Percentiles rank a stretch among this genome's conserved stretches.
phyloP scores from a whole-genome alignment of 2,329 filamentous ascomycete genomes.

The Xylariaceae sp. region DNA sequence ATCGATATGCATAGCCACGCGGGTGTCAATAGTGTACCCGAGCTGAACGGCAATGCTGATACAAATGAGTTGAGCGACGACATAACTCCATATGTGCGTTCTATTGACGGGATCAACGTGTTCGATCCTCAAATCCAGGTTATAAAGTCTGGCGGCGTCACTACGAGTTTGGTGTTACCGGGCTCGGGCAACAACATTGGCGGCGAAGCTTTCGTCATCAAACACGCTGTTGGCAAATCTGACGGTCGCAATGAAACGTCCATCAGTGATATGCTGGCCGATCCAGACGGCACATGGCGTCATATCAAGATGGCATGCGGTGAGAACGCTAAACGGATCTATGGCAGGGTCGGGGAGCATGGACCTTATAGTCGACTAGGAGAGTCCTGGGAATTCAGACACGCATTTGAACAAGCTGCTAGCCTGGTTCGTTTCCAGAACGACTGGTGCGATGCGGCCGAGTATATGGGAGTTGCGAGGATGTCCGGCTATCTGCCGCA shows the following conservation, averaged over 20 bases:
- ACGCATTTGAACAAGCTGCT: conserved; percentile 66
- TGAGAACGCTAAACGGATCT: conserved; percentile 67
- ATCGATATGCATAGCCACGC: conserved; percentile 74
- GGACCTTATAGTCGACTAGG: conserved; percentile 65
- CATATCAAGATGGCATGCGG: conserved; percentile 80
- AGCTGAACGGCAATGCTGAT: conserved; percentile 57
- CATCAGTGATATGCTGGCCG: conserved; percentile 64
- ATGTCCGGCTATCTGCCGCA: conserved; percentile 63
- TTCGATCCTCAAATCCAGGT: conserved; percentile 66
- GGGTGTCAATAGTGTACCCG: conserved; percentile 61
- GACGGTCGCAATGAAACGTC: conserved; percentile 67
- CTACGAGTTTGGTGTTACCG: conserved; percentile 67
- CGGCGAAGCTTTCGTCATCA: conserved; percentile 70
- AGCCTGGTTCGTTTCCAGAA: conserved; percentile 62
- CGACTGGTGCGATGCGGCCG: conserved; percentile 67
- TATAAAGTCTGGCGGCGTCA: conserved; percentile 75
- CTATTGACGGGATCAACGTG: conserved; percentile 66
- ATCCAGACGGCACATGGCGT: conserved; percentile 66
- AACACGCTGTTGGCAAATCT: conserved; percentile 63
- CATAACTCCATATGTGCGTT: conserved; percentile 69
- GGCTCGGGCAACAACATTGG: conserved; percentile 75
- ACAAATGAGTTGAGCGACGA: conserved; percentile 66
- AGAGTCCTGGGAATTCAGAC: conserved; percentile 70
- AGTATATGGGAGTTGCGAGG: conserved; percentile 50
- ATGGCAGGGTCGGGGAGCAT: conserved; percentile 56